Evolutionary conservation across 805 yeast species (phyloP).

Genomic region (Barnettozyma pratensis): DNA sequence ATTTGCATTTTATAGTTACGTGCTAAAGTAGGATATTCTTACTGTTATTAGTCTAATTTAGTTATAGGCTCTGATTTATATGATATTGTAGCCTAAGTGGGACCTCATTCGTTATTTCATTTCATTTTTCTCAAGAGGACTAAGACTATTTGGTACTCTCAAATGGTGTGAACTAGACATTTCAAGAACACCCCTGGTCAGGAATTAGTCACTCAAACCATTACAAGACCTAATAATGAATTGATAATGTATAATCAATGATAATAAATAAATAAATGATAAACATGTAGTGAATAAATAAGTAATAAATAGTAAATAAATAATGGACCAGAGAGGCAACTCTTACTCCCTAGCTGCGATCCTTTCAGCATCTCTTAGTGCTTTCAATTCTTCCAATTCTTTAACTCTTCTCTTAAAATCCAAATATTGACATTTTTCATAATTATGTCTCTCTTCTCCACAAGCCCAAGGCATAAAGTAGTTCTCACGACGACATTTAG

Average conservation of each 20-base stretch:
- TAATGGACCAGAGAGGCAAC: background rate
- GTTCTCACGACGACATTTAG: conserved; percentile 55
- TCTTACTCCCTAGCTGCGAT: background rate
- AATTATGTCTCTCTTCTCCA: conserved; percentile 70
- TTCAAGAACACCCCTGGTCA: too few relatives aligned
- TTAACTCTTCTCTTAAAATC: conserved; percentile 78
- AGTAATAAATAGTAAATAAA: background rate
- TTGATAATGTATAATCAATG: too few relatives aligned
- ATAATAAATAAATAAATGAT: conserved; percentile 5
- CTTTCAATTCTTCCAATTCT: conserved; percentile 58
- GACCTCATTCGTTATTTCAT: too few relatives aligned
- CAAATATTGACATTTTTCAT: conserved; percentile 80
- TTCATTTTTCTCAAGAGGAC: too few relatives aligned
- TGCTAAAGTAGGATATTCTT: too few relatives aligned
- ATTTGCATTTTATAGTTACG: too few relatives aligned
- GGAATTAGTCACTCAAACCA: too few relatives aligned
- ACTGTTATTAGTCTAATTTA: too few relatives aligned
- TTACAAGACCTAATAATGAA: background rate
- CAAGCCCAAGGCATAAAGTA: conserved; percentile 67
- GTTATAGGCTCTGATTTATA: too few relatives aligned
- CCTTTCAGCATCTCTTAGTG: conserved; percentile 9
- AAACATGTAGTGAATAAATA: conserved; percentile 6
- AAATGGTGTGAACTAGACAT: too few relatives aligned
- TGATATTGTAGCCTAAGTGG: too few relatives aligned
- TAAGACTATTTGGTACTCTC: too few relatives aligned